phyloP scores from a whole-genome alignment of 257 asterid genomes.

The Solanum paucissectum region DNA sequence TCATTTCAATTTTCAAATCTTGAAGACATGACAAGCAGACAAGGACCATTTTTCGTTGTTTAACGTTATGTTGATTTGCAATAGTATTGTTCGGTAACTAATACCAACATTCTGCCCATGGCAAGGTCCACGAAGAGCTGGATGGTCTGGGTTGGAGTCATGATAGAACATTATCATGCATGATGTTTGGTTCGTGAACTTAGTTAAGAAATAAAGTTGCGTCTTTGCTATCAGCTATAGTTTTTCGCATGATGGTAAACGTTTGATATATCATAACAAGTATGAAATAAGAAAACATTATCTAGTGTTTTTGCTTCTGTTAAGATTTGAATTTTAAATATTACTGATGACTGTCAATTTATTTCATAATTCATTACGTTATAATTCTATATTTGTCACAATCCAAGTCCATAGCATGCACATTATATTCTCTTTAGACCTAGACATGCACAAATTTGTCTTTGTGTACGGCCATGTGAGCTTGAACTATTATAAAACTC shows the following conservation, averaged over 20 bases:
- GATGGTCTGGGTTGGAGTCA: neutral
- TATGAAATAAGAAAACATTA: neutral
- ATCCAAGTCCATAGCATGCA: neutral
- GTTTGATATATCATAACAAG: too few species aligned
- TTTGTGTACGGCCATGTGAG: neutral
- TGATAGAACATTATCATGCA: neutral
- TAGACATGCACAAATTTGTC: neutral
- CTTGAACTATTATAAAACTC: neutral
- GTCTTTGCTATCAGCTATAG: too few species aligned
- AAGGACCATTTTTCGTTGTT: neutral
- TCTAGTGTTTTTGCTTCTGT: neutral
- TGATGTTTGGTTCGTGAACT: neutral
- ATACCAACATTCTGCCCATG: too few species aligned
- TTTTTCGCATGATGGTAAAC: too few species aligned
- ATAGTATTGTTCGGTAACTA: too few species aligned
- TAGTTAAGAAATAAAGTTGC: too few species aligned
- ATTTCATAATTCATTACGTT: too few species aligned
- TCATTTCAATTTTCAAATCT: neutral
- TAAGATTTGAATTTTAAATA: neutral
- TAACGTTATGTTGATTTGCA: neutral
- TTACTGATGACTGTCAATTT: too few species aligned
- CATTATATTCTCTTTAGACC: too few species aligned
- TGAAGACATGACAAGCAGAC: neutral
- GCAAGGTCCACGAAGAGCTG: fast-evolving
- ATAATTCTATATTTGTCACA: neutral